Evolutionary conservation across 345 rosid species (phyloP), one percentile per base, ranked within the genome.

Genomic region (Cardamine occulta): DNA sequence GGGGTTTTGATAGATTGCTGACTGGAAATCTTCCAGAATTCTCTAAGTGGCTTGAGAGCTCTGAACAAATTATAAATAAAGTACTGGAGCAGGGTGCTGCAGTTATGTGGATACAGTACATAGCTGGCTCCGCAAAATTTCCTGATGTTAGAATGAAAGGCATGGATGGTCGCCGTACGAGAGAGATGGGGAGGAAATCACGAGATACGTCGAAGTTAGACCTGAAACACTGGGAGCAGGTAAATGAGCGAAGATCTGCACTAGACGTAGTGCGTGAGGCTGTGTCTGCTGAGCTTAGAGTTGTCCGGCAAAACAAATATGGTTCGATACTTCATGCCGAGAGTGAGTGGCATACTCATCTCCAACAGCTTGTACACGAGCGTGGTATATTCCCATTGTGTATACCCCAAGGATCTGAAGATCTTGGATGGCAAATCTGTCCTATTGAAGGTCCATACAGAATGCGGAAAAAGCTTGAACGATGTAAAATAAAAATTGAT

Each of bases 261-360:
- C 83, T 93, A 62, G 97, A 91, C 65, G 72, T 88, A 79, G 80
- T 93, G 63, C 93, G 97, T 60, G 98, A 89, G 80, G 83, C 84
- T 42, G 87, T 93, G 98, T 86, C 97, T 73, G 84, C 98, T 59
- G 98, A 93, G 83, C 83, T 93, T 59, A 86, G 98, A 80, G 96
- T 93, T 86, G 89, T 93, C 52, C 93, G 98, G 60, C 97, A 93
- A 83, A 94, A 89, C 71, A 93, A 93, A 81, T 93, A 91, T 81
- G 98, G 97, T 60, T 93, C 91, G 89, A 85, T 93, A 81, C 92
- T 91, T 49, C 93, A 93, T 85, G 98, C 98, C 42, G 97, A 93
- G 84, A 93, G 97, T 28, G 91, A 88, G 85, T 93, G 98, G 98
- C 90, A 91, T 80, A 88, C 85, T 15, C 93, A 88, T 79, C 89